Base-by-base conservation (phyloP, 805 yeast genomes). In the Clavispora asparagi region DNA sequence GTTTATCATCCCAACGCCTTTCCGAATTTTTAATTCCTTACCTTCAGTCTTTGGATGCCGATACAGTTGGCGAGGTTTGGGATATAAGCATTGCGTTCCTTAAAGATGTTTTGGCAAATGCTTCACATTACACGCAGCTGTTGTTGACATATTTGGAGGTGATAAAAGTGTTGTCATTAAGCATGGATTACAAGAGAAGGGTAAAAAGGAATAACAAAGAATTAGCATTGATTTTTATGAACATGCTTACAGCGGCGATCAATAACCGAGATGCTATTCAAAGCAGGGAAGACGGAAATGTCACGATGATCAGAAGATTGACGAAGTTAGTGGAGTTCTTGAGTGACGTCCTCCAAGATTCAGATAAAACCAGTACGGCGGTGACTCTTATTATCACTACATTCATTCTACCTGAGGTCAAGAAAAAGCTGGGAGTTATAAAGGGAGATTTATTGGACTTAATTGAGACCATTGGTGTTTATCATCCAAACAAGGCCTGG, bases 41-140 rank as follows among this genome's bases (percentile, higher is more conserved):
- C 60, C 67, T 84, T 19, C 66, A 66, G 6, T 76, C 90, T 0
- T 67, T 91, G 35, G 95, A 87, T 52, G 76, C 76, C 50, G 95
- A 89, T 55, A 81, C 87, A 0, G 69, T 89, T 41, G 90, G 85
- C 48, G 98, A 92, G 47, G 76, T 90, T 16, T 92, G 90, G 83
- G 62, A 63, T 9, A 77, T 75, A 19, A 67, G 83, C 30, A 66
- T 79, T 25, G 60, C 62, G 2, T 90, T 87, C 52, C 68, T 87
- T 53, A 82, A 74, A 51, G 89, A 82, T 5, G 76, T 81, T 0
- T 53, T 73, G 28, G 62, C 76, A 3, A 78, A 79, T 52, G 63
- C 75, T 14, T 55, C 68, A 6, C 55, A 66, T 5, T 87, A 79
- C 60, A 75, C 73, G 44, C 61, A 61, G 2, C 58, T 85, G 1